Base-by-base conservation (phyloP, 352 stramenopile genomes). In the Phytophthora capsici region DNA sequence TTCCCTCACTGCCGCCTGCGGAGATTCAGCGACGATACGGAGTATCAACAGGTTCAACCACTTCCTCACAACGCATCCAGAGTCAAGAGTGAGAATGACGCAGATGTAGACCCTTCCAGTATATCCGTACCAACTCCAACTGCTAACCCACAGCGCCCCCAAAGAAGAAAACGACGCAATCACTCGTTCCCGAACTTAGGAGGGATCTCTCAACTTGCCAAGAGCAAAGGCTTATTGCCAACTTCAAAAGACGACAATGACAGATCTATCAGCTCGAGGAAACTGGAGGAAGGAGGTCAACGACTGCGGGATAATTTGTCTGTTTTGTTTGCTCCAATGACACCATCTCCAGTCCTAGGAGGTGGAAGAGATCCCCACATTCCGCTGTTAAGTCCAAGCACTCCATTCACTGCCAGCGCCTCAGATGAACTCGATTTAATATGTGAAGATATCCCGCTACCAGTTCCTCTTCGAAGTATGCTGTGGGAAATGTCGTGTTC, bases 1-100 rank as follows among this genome's bases (percentile, higher is more conserved):
- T 93, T 93, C 57, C 76, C 81, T 34, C 82, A 93, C 50, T 93
- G 85, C 43, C 77, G 85, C 0, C 57, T 90, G 2, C 66, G 81
- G 14, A 68, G 82, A 16, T 91, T 91, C 28, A 91, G 83, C 46
- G 75, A 93, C 30, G 78, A 90, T 43, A 66, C 78, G 17, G 71
- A 84, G 30, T 68, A 75, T 49, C 66, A 63, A 20, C 45, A 58
- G 14, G 40, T 25, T 50, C 53, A 67, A 53, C 45, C 53, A 19
- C 26, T 17, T n/a, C 32, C 16, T 14, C 37, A 20, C 12, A 48
- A 44, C 57, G 54, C 40, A 10, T 44, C 57, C 54, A 49, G 14
- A 66, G 56, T 52, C 14, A 44, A 62, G 61, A 30, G 57, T 61
- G 32, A 63, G 61, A 50, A 72, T 50, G 38, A 77, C 66, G 62